These are phyloP conservation scores for Noccaea caerulescens DNA, from an alignment of 345 rosid genomes.

Conservation along the genomic window DNA sequence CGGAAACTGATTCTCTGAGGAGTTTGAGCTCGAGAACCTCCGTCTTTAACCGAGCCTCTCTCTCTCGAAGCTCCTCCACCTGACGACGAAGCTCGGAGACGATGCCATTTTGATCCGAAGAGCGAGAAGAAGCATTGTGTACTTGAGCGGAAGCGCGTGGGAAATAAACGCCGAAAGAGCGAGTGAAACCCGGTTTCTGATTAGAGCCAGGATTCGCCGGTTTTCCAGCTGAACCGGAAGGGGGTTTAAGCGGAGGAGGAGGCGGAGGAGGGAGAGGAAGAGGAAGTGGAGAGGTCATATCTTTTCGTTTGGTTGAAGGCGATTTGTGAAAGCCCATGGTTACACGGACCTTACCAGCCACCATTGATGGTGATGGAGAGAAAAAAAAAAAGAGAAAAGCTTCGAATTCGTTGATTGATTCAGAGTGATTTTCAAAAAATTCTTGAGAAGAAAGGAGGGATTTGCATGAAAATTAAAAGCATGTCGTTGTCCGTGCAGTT, in stretches of 20 bases:
- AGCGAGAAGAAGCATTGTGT: conserved; percentile 52
- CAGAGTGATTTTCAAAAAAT: conserved; percentile 4
- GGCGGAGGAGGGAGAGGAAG: conserved; percentile 48
- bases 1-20: conserved; percentile 68
- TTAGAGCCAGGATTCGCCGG: not conserved
- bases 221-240: conserved; percentile 38
- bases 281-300: conserved; percentile 35
- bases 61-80: conserved; percentile 76
- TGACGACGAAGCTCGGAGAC: conserved; percentile 70
- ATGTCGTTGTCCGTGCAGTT: conserved; percentile 46
- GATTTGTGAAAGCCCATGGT: conserved; percentile 91
- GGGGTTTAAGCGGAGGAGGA: conserved; percentile 42
- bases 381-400: not conserved
- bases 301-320: conserved; percentile 47
- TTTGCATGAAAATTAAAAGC: conserved; percentile 47
- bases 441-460: conserved; percentile 30
- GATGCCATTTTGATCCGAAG: conserved; percentile 58
- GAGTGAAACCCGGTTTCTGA: conserved; percentile 59
- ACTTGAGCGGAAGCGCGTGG: conserved; percentile 97
- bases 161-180: conserved; percentile 85
- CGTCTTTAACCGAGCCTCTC: conserved; percentile 69
- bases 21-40: conserved; percentile 79
- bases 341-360: conserved; percentile 78
- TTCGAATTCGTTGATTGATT: conserved; percentile 3
- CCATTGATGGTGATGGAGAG: conserved; percentile 53